Evolutionary conservation across 202 grass and related monocot genomes (phyloP).

Genomic region (Dendrocalamus latiflorus): DNA sequence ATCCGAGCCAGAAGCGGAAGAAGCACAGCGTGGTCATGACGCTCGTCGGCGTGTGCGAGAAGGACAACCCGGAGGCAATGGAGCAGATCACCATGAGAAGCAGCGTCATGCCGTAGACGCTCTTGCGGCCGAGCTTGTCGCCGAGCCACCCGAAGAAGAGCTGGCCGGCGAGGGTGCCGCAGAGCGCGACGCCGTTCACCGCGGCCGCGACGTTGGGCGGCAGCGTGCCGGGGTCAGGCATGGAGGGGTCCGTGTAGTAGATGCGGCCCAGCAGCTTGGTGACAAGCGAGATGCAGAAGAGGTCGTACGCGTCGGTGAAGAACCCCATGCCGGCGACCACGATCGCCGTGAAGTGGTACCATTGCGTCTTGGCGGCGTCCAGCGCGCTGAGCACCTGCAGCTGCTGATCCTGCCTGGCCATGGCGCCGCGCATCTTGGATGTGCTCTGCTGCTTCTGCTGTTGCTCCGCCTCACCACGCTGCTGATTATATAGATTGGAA

Average conservation of each 20-base stretch:
- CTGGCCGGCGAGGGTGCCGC: constrained; percentile 68
- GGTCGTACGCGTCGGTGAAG: constrained; percentile 91
- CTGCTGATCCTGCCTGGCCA: constrained; percentile 4
- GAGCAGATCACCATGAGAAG: constrained; percentile 84
- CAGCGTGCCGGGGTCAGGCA: too few relatives aligned
- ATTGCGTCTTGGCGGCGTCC: constrained; percentile 76
- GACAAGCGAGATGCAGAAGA: constrained; percentile 99
- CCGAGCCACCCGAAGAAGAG: constrained; percentile 97
- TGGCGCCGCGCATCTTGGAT: too few relatives aligned
- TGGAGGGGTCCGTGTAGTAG: constrained; percentile 41
- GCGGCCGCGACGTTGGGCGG: constrained; percentile 58
- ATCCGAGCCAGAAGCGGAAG: constrained; percentile 93
- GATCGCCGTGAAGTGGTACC: constrained; percentile 98
- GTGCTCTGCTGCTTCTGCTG: too few relatives aligned
- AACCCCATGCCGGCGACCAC: constrained; percentile 93
- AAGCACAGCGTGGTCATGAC: constrained; percentile 87
- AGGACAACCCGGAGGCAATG: constrained; percentile 64
- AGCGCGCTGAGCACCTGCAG: constrained; percentile 60
- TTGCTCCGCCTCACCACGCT: too few relatives aligned
- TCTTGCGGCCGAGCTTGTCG: constrained; percentile 75
- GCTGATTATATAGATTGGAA: too few relatives aligned
- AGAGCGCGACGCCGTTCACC: constrained; percentile 70
- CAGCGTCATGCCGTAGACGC: constrained; percentile 80
- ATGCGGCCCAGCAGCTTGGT: constrained; percentile 93
- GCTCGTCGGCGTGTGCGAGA: constrained; percentile 20